A percentile compares a stretch with the other conserved stretches of the same genome.
Conservation (phyloP, 2,329 filamentous ascomycete species). For the Alternaria novae-zelandiae region DNA sequence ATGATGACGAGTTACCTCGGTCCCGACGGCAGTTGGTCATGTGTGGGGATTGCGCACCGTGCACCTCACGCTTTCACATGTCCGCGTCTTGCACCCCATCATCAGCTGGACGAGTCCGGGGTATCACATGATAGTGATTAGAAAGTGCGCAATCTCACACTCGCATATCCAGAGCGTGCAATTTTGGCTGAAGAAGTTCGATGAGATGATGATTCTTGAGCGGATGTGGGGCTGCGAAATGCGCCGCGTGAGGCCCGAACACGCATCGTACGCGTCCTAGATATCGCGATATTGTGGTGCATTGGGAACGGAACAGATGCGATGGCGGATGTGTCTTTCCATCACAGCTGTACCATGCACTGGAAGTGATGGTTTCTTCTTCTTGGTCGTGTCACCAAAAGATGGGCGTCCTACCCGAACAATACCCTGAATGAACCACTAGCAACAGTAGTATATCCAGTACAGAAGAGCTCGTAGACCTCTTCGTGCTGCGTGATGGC, state of each 20-base stretch:
- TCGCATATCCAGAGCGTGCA: neutral
- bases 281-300: neutral
- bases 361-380: neutral
- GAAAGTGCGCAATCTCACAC: neutral
- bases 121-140: slow-evolving; percentile 3
- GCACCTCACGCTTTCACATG: slow-evolving; percentile 14
- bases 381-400: neutral
- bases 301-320: neutral
- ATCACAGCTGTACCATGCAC: neutral
- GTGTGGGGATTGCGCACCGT: slow-evolving; percentile 15
- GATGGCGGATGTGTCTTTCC: neutral
- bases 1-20: slow-evolving; percentile 18
- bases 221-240: neutral
- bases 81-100: neutral
- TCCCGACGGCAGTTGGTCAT: slow-evolving; percentile 18
- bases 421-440: neutral
- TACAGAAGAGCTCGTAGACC: neutral
- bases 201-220: neutral
- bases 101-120: neutral
- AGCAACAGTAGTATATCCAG: neutral
- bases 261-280: neutral
- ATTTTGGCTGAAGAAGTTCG: neutral
- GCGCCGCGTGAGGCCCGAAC: neutral
- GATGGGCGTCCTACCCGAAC: neutral
- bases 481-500: neutral